phyloP scores from a whole-genome alignment of 2,329 filamentous ascomycete species.

The Talaromyces amestolkiae region DNA sequence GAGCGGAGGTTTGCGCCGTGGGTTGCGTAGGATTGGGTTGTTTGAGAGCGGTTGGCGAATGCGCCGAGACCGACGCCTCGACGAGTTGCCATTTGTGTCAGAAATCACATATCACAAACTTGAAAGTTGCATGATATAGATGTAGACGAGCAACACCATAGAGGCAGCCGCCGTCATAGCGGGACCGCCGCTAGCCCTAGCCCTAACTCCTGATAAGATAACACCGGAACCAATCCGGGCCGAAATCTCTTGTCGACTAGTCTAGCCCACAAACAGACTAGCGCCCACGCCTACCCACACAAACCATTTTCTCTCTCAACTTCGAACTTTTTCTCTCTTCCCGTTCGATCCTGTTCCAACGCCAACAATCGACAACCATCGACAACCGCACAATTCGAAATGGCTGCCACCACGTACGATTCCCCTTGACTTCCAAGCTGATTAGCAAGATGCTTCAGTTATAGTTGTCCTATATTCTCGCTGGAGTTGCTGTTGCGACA shows the following conservation, averaged over 20 bases:
- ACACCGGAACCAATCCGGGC: slow-evolving; percentile 3
- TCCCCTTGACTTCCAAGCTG: slow-evolving; percentile 56
- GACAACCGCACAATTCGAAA: slow-evolving; percentile 49
- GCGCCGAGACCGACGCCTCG: slow-evolving; percentile 82
- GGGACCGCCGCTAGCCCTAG: slow-evolving; percentile 20
- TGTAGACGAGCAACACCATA: background rate
- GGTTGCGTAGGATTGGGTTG: slow-evolving; percentile 82
- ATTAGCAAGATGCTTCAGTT: slow-evolving; percentile 50
- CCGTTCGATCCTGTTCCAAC: slow-evolving; percentile 34
- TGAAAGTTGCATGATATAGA: background rate
- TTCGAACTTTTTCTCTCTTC: slow-evolving; percentile 25
- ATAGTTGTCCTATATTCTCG: slow-evolving; percentile 76
- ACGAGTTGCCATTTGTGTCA: slow-evolving; percentile 43
- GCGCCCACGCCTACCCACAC: slow-evolving; percentile 37
- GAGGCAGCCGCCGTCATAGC: slow-evolving; percentile 21
- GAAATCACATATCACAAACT: background rate
- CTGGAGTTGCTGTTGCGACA: slow-evolving; percentile 57
- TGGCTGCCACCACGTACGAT: slow-evolving; percentile 52
- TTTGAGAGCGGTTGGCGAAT: slow-evolving; percentile 80
- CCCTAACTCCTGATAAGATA: slow-evolving; percentile 26
- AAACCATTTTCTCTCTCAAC: slow-evolving; percentile 29
- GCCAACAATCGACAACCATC: slow-evolving; percentile 39
- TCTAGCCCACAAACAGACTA: slow-evolving; percentile 25
- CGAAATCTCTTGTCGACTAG: background rate
- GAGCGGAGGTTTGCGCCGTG: slow-evolving; percentile 86